Evolutionary conservation across 345 rosid genomes (phyloP).

Genomic region (Adansonia digitata): DNA sequence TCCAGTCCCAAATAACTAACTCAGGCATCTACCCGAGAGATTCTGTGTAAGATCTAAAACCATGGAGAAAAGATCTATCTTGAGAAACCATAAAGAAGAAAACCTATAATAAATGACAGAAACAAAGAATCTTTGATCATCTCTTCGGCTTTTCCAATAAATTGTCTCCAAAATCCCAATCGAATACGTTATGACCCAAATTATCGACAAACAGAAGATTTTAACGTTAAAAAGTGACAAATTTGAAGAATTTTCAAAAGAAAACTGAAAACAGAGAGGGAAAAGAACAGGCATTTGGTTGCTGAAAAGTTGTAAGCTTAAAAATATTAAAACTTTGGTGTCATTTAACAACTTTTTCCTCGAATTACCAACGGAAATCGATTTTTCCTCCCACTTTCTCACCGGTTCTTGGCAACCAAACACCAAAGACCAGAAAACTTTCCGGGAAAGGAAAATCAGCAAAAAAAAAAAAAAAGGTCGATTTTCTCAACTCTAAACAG

Average conservation of each 20-base stretch:
- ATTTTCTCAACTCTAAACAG: slow-evolving; percentile 29
- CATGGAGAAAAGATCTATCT: slow-evolving; percentile 22
- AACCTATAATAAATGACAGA: neutral
- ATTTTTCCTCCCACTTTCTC: slow-evolving; percentile 1
- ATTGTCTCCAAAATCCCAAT: slow-evolving; percentile 25
- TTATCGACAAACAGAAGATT: slow-evolving; percentile 7
- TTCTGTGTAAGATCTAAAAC: slow-evolving; percentile 28
- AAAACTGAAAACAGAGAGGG: neutral
- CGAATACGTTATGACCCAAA: slow-evolving; percentile 18
- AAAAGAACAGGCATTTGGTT: neutral
- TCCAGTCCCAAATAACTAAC: slow-evolving; percentile 11
- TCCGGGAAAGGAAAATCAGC: slow-evolving; percentile 6
- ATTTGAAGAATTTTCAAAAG: neutral
- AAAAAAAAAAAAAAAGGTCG: neutral
- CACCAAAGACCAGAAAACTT: slow-evolving; percentile 5
- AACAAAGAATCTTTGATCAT: neutral
- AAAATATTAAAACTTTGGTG: neutral
- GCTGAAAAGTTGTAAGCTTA: neutral
- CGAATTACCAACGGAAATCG: slow-evolving; percentile 10
- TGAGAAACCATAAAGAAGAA: neutral
- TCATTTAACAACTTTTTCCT: neutral
- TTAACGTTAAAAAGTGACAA: neutral
- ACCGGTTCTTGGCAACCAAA: slow-evolving; percentile 13
- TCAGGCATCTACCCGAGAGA: slow-evolving; percentile 15
- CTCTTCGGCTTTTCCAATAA: neutral